Evolutionary conservation across 2,329 filamentous ascomycete genomes (phyloP), one percentile per base, ranked within the genome.

Genomic region (Septoria petroselini): DNA sequence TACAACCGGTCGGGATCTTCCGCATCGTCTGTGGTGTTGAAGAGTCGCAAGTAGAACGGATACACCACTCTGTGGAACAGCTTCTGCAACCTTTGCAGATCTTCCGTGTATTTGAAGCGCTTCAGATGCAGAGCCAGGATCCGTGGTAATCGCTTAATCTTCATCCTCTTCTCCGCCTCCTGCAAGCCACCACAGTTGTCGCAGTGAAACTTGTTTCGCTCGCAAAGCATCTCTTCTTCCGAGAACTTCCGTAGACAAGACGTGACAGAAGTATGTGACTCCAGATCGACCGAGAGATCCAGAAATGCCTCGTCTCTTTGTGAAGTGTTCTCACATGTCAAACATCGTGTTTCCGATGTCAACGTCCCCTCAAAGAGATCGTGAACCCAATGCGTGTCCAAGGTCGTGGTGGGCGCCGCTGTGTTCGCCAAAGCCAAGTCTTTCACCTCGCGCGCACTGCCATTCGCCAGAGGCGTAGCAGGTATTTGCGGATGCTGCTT

Each of bases 101-200:
- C 91, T 66, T 97, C 93, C 2, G 91, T 96, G 67, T 96, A 98
- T 72, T 97, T 97, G 76, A 98, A 98, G 49, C 93, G 83, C 72
- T 98, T 98, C 55, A 98, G 73, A 66, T 98, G 93, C 50, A 98
- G 74, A 3, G 93, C 91, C 57, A 98, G 72, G 52, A 98, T 89
- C 65, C 88, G 90, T 3, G 93, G 93, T 65, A 97, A 73, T 45
- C 88, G 82, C 74, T 98, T 97, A 61, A 98, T 91, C 76, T 97
- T 98, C 93, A 98, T 98, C 57, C 93, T 82, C 75, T 97, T 98
- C 70, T 98, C 93, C 0, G 93, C 93, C 71, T 98, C 93, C 70
- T 98, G 93, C 48, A 98, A 74, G 2, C 93, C 93, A 45, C 93
- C 93, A 61, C 93, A 98, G 62, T 91, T 91, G 68, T 98, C 93